phyloP scores from a whole-genome alignment of 2,329 filamentous ascomycete genomes.

The Trichoderma guizhouense region DNA sequence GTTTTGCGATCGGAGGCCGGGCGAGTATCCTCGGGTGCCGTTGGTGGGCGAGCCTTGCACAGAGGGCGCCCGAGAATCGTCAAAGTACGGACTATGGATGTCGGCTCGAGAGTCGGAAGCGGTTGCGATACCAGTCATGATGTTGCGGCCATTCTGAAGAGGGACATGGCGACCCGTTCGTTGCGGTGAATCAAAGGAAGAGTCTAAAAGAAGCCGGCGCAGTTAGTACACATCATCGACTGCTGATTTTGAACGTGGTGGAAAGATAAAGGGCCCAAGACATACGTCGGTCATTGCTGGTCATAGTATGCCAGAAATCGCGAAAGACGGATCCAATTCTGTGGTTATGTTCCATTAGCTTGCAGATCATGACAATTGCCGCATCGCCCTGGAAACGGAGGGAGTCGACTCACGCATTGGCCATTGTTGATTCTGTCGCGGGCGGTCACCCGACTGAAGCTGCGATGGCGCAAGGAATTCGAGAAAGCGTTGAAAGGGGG shows the following conservation, averaged over 20 bases:
- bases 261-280: not conserved
- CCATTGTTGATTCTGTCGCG: constrained; percentile 20
- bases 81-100: constrained; percentile 72
- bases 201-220: constrained; percentile 56
- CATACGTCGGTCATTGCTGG: constrained; percentile 66
- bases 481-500: not conserved
- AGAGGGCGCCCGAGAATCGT: constrained; percentile 60
- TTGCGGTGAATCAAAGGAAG: constrained; percentile 88
- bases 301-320: constrained; percentile 93
- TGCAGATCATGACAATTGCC: not conserved
- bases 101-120: constrained; percentile 86
- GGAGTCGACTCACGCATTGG: constrained; percentile 22
- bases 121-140: constrained; percentile 83
- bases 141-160: constrained; percentile 76
- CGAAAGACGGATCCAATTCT: constrained; percentile 72
- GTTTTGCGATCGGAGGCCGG: constrained; percentile 75
- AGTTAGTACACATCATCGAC: not conserved
- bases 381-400: not conserved
- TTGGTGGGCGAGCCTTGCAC: constrained; percentile 35
- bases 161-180: constrained; percentile 87
- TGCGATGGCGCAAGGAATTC: not conserved
- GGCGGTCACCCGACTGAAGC: not conserved
- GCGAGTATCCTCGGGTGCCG: constrained; percentile 65
- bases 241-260: not conserved
- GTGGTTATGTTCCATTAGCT: constrained; percentile 6